These are phyloP conservation scores for Gracilaria domingensis DNA, from an alignment of 23 red algal genomes.

Conservation along the genomic window DNA sequence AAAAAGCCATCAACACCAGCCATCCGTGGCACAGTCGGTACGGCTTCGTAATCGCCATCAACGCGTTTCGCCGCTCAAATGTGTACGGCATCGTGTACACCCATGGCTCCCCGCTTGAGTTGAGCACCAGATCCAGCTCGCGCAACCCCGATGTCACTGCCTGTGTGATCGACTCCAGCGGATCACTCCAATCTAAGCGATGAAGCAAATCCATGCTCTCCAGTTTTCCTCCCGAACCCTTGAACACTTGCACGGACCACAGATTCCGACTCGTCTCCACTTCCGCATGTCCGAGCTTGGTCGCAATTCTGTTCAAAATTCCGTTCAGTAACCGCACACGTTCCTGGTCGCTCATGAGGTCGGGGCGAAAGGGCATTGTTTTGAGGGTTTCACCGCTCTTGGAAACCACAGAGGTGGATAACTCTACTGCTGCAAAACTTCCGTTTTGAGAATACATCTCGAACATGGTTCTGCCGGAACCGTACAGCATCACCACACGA, in stretches of 20 bases:
- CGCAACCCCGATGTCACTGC: neutral
- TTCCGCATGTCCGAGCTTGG: neutral
- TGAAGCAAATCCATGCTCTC: neutral
- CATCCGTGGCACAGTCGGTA: neutral
- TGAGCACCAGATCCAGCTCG: neutral
- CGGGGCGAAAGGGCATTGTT: slow-evolving; percentile 1
- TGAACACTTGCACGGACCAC: neutral
- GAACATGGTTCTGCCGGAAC: neutral
- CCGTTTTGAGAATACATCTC: neutral
- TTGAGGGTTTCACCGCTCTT: neutral
- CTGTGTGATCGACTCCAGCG: neutral
- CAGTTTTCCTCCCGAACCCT: neutral
- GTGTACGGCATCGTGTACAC: neutral
- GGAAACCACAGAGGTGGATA: neutral
- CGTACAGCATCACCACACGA: neutral
- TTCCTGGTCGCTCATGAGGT: neutral
- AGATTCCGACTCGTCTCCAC: neutral
- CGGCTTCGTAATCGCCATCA: neutral
- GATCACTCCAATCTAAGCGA: neutral
- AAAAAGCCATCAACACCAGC: neutral
- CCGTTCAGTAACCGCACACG: neutral
- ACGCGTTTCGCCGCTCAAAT: neutral
- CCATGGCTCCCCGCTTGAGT: neutral
- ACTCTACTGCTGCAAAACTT: neutral
- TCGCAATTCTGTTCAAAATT: neutral